Percentiles rank a stretch among this genome's conserved stretches.
Evolutionary conservation across 306 rosid genomes (phyloP).

Genomic region (Vigna mungo): DNA sequence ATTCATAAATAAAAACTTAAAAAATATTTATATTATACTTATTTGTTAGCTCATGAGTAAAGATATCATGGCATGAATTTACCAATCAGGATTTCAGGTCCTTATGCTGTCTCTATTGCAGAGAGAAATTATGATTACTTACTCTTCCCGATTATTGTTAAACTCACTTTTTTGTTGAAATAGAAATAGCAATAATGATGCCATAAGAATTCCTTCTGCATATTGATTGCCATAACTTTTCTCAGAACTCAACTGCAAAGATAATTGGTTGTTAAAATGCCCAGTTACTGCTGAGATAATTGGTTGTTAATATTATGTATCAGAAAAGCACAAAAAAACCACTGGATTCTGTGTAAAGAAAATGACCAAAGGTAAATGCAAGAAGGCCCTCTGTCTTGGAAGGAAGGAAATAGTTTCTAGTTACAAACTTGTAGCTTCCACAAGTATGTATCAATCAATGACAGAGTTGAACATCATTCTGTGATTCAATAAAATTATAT

Average conservation of each 20-base stretch:
- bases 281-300: neutral
- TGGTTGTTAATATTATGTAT: neutral
- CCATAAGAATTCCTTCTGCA: neutral
- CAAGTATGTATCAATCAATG: conserved; percentile 34
- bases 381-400: neutral
- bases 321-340: too few species aligned
- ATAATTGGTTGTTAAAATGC: neutral
- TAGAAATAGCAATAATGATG: neutral
- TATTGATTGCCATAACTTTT: neutral
- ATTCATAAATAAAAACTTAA: too few species aligned
- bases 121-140: neutral
- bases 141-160: neutral
- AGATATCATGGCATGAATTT: neutral
- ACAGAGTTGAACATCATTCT: conserved; percentile 23
- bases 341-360: too few species aligned
- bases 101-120: neutral
- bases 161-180: conserved; percentile 2
- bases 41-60: too few species aligned
- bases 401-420: conserved; percentile 6
- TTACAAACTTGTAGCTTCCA: neutral
- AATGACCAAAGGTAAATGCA: too few species aligned
- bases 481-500: conserved; percentile 36
- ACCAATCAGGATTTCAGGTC: neutral
- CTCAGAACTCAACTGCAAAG: neutral
- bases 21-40: too few species aligned